Evolutionary conservation across 805 yeast genomes (phyloP), one percentile per base, ranked within the genome.

Genomic region (Metschnikowia matae): DNA sequence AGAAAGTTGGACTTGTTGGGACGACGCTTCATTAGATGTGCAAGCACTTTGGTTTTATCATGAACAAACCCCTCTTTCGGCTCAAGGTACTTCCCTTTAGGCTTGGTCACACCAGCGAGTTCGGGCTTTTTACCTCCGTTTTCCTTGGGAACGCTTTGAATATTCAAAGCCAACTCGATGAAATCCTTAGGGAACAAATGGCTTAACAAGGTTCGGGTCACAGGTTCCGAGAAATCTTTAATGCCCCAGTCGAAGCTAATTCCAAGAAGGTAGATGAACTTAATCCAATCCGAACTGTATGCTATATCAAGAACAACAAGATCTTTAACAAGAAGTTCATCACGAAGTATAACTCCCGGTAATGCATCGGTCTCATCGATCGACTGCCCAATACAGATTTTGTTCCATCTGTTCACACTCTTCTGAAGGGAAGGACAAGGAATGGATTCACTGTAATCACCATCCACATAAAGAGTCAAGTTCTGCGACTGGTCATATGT

Each of bases 261-360:
- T 0, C 77, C 76, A 44, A 84, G 60, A 46, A 66, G 66, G 53
- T 70, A 76, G 0, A 82, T 66, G 3, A 79, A 54, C 23, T 68
- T 61, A 0, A 81, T 66, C 88, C 88, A 83, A 50, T 79, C 83
- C 38, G 65, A 62, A 0, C 76, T 62, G 32, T 73, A 66, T 2
- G 64, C 54, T 2, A 58, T 63, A 40, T 69, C 69, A 14, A 80
- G 54, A 0, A 82, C 53, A 11, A 74, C 53, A 2, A 80, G 55
- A 51, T 71, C 80, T 35, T 66, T 63, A 1, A 73, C 33, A 8
- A 70, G 46, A 15, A 75, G 46, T 6, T 51, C 59, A 7, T 44
- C 37, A 13, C 46, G 51, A 23, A 44, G 20, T 2, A 23, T 13
- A 10, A 34, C 23, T 11, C 40, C 40, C 11, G 46, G 40, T 14